These are phyloP conservation scores for Volvox africanus DNA, from an alignment of 139 green algal genomes.

Conservation along the genomic window DNA sequence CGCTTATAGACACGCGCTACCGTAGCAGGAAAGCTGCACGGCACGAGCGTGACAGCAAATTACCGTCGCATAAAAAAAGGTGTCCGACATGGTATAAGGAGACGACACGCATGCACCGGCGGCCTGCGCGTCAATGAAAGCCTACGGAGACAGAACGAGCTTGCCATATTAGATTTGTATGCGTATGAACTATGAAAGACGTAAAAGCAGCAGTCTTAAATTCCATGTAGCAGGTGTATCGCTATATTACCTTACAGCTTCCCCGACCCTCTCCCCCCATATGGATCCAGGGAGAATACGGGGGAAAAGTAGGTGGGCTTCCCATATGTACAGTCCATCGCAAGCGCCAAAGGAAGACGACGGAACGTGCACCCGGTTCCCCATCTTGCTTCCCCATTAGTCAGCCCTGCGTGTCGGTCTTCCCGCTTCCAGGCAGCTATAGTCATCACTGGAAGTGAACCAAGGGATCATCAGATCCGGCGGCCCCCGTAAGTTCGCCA, in stretches of 20 bases:
- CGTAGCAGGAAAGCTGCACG: neutral
- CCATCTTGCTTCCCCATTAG: no score
- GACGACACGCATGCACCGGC: neutral
- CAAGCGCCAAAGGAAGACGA: neutral
- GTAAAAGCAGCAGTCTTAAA: no score
- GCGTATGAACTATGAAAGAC: neutral
- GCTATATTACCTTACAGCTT: neutral
- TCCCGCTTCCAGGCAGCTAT: neutral
- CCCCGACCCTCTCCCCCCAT: neutral
- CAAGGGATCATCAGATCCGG: no score
- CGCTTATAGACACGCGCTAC: neutral
- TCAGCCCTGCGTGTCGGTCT: no score
- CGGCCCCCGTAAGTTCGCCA: no score
- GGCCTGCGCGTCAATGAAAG: neutral
- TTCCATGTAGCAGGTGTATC: neutral
- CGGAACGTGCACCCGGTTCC: neutral
- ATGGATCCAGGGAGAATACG: neutral
- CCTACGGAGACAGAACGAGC: neutral
- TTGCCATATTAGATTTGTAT: neutral
- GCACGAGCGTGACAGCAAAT: neutral
- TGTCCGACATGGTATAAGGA: neutral
- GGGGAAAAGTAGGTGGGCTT: neutral
- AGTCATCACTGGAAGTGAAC: conserved; percentile 1
- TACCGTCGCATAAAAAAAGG: conserved; percentile 1
- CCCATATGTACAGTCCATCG: neutral